Conservation (phyloP, 2,329 filamentous ascomycete species). For the Hortaea werneckii region DNA sequence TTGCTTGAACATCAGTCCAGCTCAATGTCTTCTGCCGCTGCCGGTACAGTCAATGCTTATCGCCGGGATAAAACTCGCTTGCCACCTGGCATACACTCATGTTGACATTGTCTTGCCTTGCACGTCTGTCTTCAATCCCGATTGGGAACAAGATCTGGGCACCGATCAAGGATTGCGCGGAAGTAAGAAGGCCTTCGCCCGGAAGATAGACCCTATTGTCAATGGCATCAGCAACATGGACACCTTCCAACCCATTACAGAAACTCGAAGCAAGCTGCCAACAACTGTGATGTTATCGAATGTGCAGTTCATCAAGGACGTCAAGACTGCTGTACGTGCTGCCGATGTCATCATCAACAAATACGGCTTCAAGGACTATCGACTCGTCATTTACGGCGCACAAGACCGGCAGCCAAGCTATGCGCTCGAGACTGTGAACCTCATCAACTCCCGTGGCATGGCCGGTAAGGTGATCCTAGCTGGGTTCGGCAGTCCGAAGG, state of each 20-base stretch:
- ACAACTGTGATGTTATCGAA: constrained; percentile 53
- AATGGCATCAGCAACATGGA: constrained; percentile 52
- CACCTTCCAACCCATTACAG: constrained; percentile 45
- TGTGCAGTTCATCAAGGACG: constrained; percentile 45
- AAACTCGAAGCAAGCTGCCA: constrained; percentile 41
- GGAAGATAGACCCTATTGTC: constrained; percentile 50
- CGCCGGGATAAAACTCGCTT: no score
- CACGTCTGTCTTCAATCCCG: constrained; percentile 49
- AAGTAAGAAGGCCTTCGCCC: constrained; percentile 41
- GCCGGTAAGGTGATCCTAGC: constrained; percentile 36
- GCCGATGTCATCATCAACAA: constrained; percentile 52
- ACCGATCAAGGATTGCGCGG: constrained; percentile 42
- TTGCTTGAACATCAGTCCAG: no score
- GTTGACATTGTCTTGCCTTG: constrained; percentile 48
- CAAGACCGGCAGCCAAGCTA: constrained; percentile 49
- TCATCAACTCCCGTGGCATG: constrained; percentile 40
- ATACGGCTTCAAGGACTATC: constrained; percentile 49
- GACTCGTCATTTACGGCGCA: constrained; percentile 48
- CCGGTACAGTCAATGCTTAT: no score
- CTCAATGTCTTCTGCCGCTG: no score
- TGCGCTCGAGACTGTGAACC: constrained; percentile 43
- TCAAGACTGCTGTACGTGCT: constrained; percentile 49
- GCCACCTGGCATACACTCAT: constrained; percentile 21
- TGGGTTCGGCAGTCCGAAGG: constrained; percentile 43
- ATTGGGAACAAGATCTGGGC: constrained; percentile 50